Evolutionary conservation across 108 stramenopile species (phyloP).

Genomic region (Craspedostauros australis): DNA sequence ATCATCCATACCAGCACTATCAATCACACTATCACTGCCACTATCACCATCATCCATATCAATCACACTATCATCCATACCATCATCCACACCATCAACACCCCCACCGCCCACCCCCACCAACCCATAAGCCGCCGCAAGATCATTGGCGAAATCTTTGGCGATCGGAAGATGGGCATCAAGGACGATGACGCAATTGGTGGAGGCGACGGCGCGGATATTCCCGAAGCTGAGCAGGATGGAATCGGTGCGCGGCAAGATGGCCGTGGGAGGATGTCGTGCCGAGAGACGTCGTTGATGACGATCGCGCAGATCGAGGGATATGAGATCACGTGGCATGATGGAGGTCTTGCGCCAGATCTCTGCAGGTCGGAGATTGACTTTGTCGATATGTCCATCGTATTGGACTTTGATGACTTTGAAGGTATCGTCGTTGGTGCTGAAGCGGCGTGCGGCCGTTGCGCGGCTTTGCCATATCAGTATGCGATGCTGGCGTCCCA

Average conservation of each 20-base stretch:
- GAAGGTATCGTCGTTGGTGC: slow-evolving; percentile 14
- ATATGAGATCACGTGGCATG: slow-evolving; percentile 75
- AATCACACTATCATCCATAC: too few relatives aligned
- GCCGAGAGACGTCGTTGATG: slow-evolving; percentile 24
- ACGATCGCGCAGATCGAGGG: slow-evolving; percentile 48
- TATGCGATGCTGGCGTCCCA: too few relatives aligned
- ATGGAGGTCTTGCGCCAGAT: slow-evolving; percentile 52
- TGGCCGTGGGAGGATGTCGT: slow-evolving; percentile 53
- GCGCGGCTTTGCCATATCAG: too few relatives aligned
- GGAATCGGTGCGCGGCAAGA: slow-evolving; percentile 60
- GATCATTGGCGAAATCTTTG: slow-evolving; percentile 28
- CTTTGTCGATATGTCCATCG: slow-evolving; percentile 13
- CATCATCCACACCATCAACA: too few relatives aligned
- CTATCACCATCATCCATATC: too few relatives aligned
- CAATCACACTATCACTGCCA: too few relatives aligned
- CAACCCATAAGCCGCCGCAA: slow-evolving; percentile 23
- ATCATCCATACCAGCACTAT: too few relatives aligned
- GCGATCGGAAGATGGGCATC: slow-evolving; percentile 67
- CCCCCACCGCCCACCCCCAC: slow-evolving; percentile 19
- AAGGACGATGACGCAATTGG: slow-evolving; percentile 53
- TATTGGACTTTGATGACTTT: slow-evolving; percentile 19
- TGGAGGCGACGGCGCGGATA: slow-evolving; percentile 66
- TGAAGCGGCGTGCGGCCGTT: too few relatives aligned
- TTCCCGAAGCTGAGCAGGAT: slow-evolving; percentile 70
- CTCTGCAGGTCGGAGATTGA: slow-evolving; percentile 31